Evolutionary conservation across 352 stramenopile genomes (phyloP).

Genomic region (Elongisporangium senticosum): DNA sequence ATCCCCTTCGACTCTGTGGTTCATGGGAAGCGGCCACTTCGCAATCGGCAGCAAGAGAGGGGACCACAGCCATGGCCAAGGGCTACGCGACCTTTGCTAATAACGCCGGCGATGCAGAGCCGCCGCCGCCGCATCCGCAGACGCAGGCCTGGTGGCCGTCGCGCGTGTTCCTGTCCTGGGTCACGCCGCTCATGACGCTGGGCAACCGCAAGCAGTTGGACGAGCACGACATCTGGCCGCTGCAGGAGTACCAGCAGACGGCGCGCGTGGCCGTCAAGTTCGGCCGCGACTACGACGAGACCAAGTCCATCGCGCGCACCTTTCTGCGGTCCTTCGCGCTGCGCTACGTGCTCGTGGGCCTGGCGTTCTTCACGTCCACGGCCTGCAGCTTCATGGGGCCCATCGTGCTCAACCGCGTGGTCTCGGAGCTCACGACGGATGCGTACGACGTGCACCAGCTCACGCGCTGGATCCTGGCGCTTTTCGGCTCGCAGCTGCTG

Average conservation of each 20-base stretch:
- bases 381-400: slow-evolving; percentile 42
- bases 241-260: slow-evolving; percentile 23
- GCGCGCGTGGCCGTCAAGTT: slow-evolving; percentile 17
- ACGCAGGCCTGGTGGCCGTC: slow-evolving; percentile 21
- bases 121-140: slow-evolving; percentile 11
- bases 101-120: too few species aligned
- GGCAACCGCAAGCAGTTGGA: slow-evolving; percentile 40
- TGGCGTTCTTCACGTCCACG: slow-evolving; percentile 37
- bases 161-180: slow-evolving; percentile 37
- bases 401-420: slow-evolving; percentile 34
- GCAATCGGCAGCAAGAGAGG: too few species aligned
- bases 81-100: too few species aligned
- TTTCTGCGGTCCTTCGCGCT: slow-evolving; percentile 26
- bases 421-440: slow-evolving; percentile 22
- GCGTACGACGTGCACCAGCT: slow-evolving; percentile 14
- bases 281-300: slow-evolving; percentile 15
- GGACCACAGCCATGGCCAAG: too few species aligned
- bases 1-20: too few species aligned
- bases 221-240: slow-evolving; percentile 34
- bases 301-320: slow-evolving; percentile 25
- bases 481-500: slow-evolving; percentile 49
- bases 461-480: slow-evolving; percentile 27
- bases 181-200: slow-evolving; percentile 35
- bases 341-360: slow-evolving; percentile 30
- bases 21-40: too few species aligned